Evolutionary conservation across 2,329 filamentous ascomycete genomes (phyloP).

Genomic region (Orbilia ellipsospora): DNA sequence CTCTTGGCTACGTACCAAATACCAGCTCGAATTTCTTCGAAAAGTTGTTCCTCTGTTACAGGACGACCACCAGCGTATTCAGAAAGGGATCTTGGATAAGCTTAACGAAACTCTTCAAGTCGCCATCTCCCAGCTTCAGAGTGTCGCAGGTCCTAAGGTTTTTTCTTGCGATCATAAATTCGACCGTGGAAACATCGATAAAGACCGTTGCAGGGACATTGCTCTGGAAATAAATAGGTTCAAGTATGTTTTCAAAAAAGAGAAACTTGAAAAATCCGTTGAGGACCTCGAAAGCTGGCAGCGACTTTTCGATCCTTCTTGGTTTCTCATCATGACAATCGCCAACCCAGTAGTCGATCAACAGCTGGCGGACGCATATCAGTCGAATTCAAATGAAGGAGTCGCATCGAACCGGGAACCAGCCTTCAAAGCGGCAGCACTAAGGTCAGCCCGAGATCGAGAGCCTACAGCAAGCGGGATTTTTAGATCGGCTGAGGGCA

Average conservation of each 20-base stretch:
- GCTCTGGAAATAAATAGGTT: slow-evolving; percentile 56
- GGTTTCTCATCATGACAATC: slow-evolving; percentile 61
- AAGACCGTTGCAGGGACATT: neutral
- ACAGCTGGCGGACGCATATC: slow-evolving; percentile 47
- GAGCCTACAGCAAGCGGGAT: neutral
- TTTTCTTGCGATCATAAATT: neutral
- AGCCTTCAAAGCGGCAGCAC: slow-evolving; percentile 11
- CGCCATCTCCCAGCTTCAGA: slow-evolving; percentile 44
- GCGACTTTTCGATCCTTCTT: slow-evolving; percentile 60
- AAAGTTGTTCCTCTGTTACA: slow-evolving; percentile 54
- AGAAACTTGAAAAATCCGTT: slow-evolving; percentile 59
- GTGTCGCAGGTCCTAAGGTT: slow-evolving; percentile 24
- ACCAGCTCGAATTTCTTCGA: slow-evolving; percentile 59
- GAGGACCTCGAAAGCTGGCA: slow-evolving; percentile 61
- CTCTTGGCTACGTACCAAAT: slow-evolving; percentile 56
- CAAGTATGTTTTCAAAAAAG: slow-evolving; percentile 55
- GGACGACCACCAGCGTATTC: slow-evolving; percentile 56
- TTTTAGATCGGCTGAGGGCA: slow-evolving; percentile 14
- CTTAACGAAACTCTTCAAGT: slow-evolving; percentile 43
- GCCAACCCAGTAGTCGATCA: slow-evolving; percentile 58
- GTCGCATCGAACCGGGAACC: slow-evolving; percentile 8
- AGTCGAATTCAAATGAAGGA: slow-evolving; percentile 30
- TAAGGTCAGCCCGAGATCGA: slow-evolving; percentile 21
- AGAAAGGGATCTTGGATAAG: slow-evolving; percentile 54
- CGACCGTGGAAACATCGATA: neutral